Evolutionary conservation across 441 rosid genomes (phyloP).

Genomic region (Populus hybrid): DNA sequence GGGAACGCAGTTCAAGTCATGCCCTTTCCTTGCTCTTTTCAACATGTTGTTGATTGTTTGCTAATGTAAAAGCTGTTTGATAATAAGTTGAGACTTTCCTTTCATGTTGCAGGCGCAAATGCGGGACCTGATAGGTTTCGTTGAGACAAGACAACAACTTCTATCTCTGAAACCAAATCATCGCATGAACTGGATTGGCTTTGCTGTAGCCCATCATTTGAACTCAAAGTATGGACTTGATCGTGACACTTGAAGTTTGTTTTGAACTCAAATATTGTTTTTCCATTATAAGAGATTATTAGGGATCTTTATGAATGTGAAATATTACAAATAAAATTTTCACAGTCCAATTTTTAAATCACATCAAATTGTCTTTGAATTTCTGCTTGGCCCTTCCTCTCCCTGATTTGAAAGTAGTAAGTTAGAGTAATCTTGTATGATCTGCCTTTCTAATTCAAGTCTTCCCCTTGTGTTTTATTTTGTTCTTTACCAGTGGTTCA

Average conservation of each 20-base stretch:
- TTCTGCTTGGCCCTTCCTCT: neutral
- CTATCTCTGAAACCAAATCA: slow-evolving; percentile 95
- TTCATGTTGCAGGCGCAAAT: slow-evolving; percentile 86
- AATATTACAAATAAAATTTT: neutral
- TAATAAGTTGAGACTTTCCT: neutral
- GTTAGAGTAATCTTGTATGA: neutral
- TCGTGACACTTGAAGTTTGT: slow-evolving; percentile 12
- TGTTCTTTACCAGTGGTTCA: slow-evolving; percentile 52
- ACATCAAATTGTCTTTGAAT: neutral
- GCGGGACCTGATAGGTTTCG: slow-evolving; percentile 98
- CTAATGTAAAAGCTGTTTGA: neutral
- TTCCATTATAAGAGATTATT: neutral
- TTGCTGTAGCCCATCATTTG: slow-evolving; percentile 97
- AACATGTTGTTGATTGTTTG: neutral
- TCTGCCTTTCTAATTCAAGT: neutral
- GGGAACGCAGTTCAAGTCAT: neutral
- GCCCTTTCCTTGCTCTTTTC: neutral
- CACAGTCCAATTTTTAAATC: neutral
- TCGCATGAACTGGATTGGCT: slow-evolving; percentile 99
- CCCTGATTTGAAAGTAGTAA: neutral
- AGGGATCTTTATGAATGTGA: neutral
- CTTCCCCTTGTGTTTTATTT: slow-evolving; percentile 2
- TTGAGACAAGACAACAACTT: slow-evolving; percentile 97
- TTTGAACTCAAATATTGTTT: neutral
- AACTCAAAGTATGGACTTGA: slow-evolving; percentile 67